Evolutionary conservation across 352 stramenopile genomes (phyloP).

Genomic region (Pseudoperonospora humuli): DNA sequence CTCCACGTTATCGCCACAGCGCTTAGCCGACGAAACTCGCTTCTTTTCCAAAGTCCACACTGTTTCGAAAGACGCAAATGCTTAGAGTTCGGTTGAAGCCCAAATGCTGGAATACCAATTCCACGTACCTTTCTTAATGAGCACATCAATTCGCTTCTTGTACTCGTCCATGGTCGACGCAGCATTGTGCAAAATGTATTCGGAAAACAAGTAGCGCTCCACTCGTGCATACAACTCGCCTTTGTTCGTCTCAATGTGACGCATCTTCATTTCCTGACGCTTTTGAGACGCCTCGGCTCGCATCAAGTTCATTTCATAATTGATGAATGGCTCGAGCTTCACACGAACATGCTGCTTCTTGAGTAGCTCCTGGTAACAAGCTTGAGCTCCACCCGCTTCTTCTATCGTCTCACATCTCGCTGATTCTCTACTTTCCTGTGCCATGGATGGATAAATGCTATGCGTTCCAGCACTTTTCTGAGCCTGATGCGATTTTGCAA

Average conservation of each 20-base stretch:
- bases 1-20: constrained; percentile 51
- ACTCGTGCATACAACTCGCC: constrained; percentile 63
- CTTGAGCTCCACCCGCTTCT: constrained; percentile 1
- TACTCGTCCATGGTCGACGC: constrained; percentile 43
- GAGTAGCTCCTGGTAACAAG: constrained; percentile 25
- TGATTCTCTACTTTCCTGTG: constrained; percentile 3
- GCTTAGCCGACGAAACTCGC: constrained; percentile 41
- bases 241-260: constrained; percentile 76
- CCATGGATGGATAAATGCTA: constrained; percentile 37
- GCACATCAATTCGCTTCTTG: constrained; percentile 55
- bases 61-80: constrained; percentile 6
- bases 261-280: constrained; percentile 78
- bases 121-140: constrained; percentile 63
- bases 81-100: neutral
- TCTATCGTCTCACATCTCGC: neutral
- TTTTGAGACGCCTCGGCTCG: constrained; percentile 69
- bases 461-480: constrained; percentile 24
- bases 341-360: constrained; percentile 54
- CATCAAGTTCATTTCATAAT: constrained; percentile 81
- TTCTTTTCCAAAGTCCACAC: constrained; percentile 60
- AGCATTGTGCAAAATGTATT: constrained; percentile 71
- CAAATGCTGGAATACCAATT: neutral
- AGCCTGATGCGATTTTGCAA: constrained; percentile 33
- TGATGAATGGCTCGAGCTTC: constrained; percentile 73
- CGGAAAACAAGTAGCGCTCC: constrained; percentile 69